Evolutionary conservation across 2,329 filamentous ascomycete species (phyloP).

Genomic region (Phoma sp.): DNA sequence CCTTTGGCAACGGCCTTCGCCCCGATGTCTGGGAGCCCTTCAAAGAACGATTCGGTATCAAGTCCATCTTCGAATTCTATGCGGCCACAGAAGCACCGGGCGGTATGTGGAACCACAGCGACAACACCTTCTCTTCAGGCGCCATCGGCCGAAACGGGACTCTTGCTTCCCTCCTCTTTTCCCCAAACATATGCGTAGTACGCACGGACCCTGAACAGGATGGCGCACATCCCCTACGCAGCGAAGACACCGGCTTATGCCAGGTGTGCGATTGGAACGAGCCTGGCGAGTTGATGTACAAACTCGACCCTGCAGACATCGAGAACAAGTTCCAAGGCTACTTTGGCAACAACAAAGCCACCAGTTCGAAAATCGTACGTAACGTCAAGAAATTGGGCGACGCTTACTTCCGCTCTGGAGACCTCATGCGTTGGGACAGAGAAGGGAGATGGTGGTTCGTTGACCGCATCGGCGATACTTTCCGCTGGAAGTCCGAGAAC

Average conservation of each 20-base stretch:
- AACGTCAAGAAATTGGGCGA: conserved; percentile 47
- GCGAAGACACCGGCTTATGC: conserved; percentile 71
- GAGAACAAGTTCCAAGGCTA: conserved; percentile 68
- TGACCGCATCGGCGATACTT: conserved; percentile 50
- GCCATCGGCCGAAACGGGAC: conserved; percentile 75
- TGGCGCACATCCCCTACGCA: conserved; percentile 63
- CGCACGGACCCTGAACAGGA: conserved; percentile 71
- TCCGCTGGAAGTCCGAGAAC: conserved; percentile 56
- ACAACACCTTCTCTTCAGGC: conserved; percentile 66
- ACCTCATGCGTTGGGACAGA: conserved; percentile 42
- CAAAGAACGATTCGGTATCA: conserved; percentile 50
- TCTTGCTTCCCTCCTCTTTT: conserved; percentile 60
- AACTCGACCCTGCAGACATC: conserved; percentile 53
- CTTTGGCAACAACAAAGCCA: conserved; percentile 56
- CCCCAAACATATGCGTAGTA: conserved; percentile 66
- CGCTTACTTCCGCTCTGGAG: conserved; percentile 49
- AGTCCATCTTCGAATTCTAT: conserved; percentile 50
- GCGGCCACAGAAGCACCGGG: conserved; percentile 63
- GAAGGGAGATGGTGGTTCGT: conserved; percentile 49
- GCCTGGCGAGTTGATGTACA: conserved; percentile 73
- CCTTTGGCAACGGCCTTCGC: conserved; percentile 52
- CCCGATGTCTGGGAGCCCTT: conserved; percentile 53
- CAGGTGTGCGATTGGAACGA: conserved; percentile 66
- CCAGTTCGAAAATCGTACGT: conserved; percentile 42
- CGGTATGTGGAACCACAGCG: conserved; percentile 58